These are phyloP conservation scores for Morella rubra DNA, from an alignment of 306 rosid species.

Conservation along the genomic window DNA sequence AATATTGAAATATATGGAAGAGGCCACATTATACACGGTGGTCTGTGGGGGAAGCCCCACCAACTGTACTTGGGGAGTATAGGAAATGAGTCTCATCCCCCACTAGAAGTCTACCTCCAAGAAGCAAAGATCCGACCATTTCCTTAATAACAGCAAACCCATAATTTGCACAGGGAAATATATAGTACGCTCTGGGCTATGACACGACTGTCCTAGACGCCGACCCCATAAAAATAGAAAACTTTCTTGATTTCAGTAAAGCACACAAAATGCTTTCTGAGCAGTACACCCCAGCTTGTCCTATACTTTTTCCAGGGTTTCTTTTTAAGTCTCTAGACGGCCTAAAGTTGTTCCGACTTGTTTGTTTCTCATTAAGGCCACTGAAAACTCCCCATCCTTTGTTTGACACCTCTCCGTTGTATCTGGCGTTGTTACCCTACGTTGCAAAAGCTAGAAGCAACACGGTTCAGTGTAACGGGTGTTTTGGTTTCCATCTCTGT, in stretches of 20 bases:
- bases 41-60: neutral
- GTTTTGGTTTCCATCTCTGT: neutral
- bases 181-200: constrained; percentile 25
- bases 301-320: constrained; percentile 22
- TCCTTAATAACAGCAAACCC: constrained; percentile 66
- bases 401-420: neutral
- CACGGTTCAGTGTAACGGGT: too few relatives aligned
- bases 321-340: neutral
- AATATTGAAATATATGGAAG: too few relatives aligned
- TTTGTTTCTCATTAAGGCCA: constrained; percentile 1
- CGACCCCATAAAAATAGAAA: constrained; percentile 47
- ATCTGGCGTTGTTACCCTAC: neutral
- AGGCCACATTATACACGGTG: neutral
- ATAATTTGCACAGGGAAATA: constrained; percentile 19
- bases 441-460: neutral
- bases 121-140: constrained; percentile 68
- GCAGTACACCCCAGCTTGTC: constrained; percentile 24
- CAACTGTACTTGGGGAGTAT: neutral
- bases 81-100: constrained; percentile 25
- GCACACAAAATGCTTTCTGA: constrained; percentile 46
- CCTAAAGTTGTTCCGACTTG: neutral
- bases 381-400: neutral
- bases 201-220: constrained; percentile 47
- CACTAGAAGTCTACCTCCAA: constrained; percentile 36
- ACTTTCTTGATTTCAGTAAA: constrained; percentile 58